A percentile compares a stretch with the other conserved stretches of the same genome.
These are phyloP conservation scores for Phylloporus sp. DNA, from an alignment of 768 basidiomycete genomes.

Conservation along the genomic window DNA sequence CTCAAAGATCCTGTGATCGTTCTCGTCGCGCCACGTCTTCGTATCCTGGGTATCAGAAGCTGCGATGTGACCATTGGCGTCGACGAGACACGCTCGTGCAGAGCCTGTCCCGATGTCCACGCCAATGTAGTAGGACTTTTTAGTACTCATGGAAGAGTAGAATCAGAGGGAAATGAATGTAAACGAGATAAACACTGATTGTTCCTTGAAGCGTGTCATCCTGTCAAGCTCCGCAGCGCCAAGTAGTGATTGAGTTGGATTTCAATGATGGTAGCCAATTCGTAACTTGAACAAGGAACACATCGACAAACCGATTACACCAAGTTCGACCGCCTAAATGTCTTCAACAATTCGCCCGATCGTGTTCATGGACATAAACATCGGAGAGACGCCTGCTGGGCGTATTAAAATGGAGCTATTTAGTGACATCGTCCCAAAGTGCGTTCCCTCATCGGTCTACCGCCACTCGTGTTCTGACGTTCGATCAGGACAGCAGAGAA, in stretches of 20 bases:
- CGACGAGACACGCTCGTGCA: constrained; percentile 79
- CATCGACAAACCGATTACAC: background rate
- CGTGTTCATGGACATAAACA: constrained; percentile 95
- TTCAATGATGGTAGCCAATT: background rate
- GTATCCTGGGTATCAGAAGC: constrained; percentile 80
- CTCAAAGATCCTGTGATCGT: constrained; percentile 92
- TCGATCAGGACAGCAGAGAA: constrained; percentile 86
- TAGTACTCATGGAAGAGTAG: constrained; percentile 30
- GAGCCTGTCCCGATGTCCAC: constrained; percentile 93
- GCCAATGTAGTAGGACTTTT: constrained; percentile 56
- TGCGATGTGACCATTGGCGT: constrained; percentile 58
- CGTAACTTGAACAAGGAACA: background rate
- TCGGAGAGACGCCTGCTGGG: constrained; percentile 94
- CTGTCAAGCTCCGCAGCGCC: background rate
- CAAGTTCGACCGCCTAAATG: constrained; percentile 25
- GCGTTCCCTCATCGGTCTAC: constrained; percentile 19
- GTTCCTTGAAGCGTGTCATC: background rate
- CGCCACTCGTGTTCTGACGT: constrained; percentile 2
- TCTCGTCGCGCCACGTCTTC: constrained; percentile 77
- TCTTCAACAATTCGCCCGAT: constrained; percentile 65
- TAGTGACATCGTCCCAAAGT: constrained; percentile 95
- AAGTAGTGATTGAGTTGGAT: background rate
- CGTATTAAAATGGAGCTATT: constrained; percentile 97
- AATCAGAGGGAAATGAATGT: background rate
- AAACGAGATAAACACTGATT: constrained; percentile 2